Evolutionary conservation across 108 stramenopile species (phyloP).

Genomic region (Skeletonema costatum): DNA sequence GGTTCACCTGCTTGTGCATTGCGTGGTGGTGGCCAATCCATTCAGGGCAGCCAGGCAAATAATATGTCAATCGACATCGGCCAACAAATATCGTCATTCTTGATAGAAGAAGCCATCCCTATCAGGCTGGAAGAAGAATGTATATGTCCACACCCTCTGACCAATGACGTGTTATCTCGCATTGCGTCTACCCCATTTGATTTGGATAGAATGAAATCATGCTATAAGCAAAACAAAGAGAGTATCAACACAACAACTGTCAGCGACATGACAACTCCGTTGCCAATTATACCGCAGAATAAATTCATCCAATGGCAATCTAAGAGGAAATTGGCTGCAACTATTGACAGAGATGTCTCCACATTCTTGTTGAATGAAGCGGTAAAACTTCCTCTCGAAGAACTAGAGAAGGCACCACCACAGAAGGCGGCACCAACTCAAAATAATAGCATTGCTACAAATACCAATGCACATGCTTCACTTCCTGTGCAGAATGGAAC

Average conservation of each 20-base stretch:
- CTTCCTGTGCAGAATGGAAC: not conserved
- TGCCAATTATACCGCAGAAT: conserved; percentile 5
- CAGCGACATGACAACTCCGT: not conserved
- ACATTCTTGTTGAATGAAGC: not conserved
- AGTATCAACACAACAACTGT: too few species aligned
- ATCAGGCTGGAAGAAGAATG: not conserved
- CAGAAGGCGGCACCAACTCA: too few species aligned
- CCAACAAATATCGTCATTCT: not conserved
- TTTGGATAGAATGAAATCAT: not conserved
- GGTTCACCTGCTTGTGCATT: not conserved
- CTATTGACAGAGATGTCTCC: not conserved
- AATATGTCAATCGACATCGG: not conserved
- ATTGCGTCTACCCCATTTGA: conserved; percentile 7
- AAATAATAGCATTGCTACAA: not conserved
- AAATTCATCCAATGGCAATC: not conserved
- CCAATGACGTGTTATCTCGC: conserved; percentile 6
- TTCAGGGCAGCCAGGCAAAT: not conserved
- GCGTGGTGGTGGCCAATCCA: not conserved
- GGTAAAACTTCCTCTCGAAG: not conserved
- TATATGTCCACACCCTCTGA: not conserved
- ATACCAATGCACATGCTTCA: not conserved
- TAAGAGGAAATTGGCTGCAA: not conserved
- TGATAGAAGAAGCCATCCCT: not conserved
- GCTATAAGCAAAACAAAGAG: not conserved
- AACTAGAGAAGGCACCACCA: not conserved